Evolutionary conservation across 306 rosid genomes (phyloP).

Genomic region (Chamaecrista fasciculata): DNA sequence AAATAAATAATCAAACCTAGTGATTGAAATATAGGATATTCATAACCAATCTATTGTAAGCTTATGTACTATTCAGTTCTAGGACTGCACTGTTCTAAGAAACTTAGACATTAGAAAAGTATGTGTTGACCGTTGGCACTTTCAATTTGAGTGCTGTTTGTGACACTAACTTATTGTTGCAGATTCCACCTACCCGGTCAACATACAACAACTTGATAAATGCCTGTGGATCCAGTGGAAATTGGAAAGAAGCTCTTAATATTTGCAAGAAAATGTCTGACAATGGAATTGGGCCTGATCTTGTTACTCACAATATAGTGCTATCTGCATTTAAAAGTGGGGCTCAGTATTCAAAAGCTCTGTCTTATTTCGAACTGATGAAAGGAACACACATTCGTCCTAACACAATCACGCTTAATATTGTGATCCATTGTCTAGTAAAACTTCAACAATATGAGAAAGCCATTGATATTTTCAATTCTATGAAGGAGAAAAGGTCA

Average conservation of each 20-base stretch:
- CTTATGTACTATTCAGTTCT: conserved; percentile 19
- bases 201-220: conserved; percentile 93
- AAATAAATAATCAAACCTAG: conserved; percentile 18
- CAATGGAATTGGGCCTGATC: conserved; percentile 98
- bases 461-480: conserved; percentile 66
- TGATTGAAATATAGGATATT: not conserved
- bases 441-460: conserved; percentile 71
- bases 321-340: conserved; percentile 88
- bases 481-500: conserved; percentile 80
- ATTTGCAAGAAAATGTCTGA: conserved; percentile 94
- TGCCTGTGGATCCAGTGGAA: conserved; percentile 95
- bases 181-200: conserved; percentile 89
- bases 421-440: conserved; percentile 76
- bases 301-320: conserved; percentile 90
- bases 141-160: conserved; percentile 21
- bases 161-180: conserved; percentile 36
- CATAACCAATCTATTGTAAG: conserved; percentile 1
- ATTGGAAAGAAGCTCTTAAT: conserved; percentile 92
- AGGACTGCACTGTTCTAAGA: conserved; percentile 2
- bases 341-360: conserved; percentile 79
- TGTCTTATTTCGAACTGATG: conserved; percentile 93
- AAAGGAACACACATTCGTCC: conserved; percentile 84
- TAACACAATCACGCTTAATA: conserved; percentile 76
- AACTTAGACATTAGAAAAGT: not conserved
- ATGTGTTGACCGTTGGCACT: not conserved